phyloP scores from a whole-genome alignment of 192 early-diverging fungal genomes.

The Rhizoclosmatium sp. region DNA sequence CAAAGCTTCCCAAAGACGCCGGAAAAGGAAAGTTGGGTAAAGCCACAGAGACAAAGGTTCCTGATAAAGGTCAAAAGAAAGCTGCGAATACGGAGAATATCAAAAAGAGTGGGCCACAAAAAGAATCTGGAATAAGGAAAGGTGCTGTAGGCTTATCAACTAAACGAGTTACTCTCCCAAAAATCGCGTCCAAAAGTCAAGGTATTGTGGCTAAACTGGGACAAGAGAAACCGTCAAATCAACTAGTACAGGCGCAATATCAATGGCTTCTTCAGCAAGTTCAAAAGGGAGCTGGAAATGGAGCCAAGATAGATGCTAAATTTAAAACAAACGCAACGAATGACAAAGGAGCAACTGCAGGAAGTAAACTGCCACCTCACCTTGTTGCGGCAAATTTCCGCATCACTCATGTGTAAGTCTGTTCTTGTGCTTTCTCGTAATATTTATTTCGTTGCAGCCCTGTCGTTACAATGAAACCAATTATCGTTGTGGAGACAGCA shows the following conservation, averaged over 20 bases:
- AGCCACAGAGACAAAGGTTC: too few species aligned
- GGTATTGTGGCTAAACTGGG: too few species aligned
- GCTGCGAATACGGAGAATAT: too few species aligned
- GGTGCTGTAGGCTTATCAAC: background rate
- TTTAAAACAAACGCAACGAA: background rate
- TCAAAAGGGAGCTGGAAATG: background rate
- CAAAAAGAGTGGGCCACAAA: too few species aligned
- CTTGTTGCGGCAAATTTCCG: slow-evolving; percentile 17
- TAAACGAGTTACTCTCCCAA: background rate
- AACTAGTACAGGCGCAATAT: slow-evolving; percentile 26
- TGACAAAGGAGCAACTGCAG: background rate
- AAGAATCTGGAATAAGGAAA: too few species aligned
- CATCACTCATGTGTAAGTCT: slow-evolving; percentile 10
- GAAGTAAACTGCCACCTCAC: background rate
- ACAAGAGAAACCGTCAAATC: background rate
- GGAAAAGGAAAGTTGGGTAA: too few species aligned
- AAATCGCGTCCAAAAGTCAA: background rate
- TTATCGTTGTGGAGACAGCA: slow-evolving; percentile 19
- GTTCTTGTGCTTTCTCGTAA: background rate
- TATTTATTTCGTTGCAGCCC: background rate
- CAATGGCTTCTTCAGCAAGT: slow-evolving; percentile 21
- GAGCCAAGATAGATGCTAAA: background rate
- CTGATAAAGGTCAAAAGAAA: too few species aligned
- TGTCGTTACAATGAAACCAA: slow-evolving; percentile 16
- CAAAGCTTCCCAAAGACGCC: too few species aligned